phyloP scores from a whole-genome alignment of 495 filamentous ascomycete species.

The Lindgomyces ingoldianus region DNA sequence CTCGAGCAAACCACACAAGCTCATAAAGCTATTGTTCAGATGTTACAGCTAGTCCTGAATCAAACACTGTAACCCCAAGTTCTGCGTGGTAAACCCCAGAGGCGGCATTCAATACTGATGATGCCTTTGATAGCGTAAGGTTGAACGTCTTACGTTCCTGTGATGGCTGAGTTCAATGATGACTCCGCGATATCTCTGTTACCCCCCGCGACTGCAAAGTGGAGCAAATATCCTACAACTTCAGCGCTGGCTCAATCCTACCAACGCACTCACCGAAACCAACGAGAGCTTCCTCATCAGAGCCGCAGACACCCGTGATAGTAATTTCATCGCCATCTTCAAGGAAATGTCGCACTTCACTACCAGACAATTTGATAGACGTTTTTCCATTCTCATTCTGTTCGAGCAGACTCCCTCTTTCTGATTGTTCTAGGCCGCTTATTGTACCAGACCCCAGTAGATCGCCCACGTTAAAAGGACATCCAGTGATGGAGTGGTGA shows the following conservation, averaged over 20 bases:
- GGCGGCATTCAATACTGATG: too few species aligned
- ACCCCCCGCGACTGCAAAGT: too few species aligned
- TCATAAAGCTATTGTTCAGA: too few species aligned
- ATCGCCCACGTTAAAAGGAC: slow-evolving; percentile 78
- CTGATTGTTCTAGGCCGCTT: slow-evolving; percentile 63
- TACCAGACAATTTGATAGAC: slow-evolving; percentile 65
- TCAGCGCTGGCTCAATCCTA: slow-evolving; percentile 42
- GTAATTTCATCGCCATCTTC: slow-evolving; percentile 81
- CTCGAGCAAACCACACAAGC: too few species aligned
- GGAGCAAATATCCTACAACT: too few species aligned
- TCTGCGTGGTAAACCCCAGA: too few species aligned
- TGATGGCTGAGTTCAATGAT: too few species aligned
- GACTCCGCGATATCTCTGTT: too few species aligned
- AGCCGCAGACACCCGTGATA: slow-evolving; percentile 66
- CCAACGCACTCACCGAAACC: slow-evolving; percentile 50
- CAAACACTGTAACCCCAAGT: too few species aligned
- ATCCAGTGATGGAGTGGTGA: slow-evolving; percentile 86
- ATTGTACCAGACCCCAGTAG: slow-evolving; percentile 89
- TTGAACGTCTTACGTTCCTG: too few species aligned
- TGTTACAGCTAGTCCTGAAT: too few species aligned
- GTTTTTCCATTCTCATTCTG: slow-evolving; percentile 70
- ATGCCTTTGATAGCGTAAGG: too few species aligned
- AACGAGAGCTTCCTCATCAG: slow-evolving; percentile 46
- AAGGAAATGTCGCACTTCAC: slow-evolving; percentile 72
- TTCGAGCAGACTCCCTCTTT: slow-evolving; percentile 78